phyloP scores from a whole-genome alignment of 176 grass and related monocot genomes.

The Neostapfia colusana region DNA sequence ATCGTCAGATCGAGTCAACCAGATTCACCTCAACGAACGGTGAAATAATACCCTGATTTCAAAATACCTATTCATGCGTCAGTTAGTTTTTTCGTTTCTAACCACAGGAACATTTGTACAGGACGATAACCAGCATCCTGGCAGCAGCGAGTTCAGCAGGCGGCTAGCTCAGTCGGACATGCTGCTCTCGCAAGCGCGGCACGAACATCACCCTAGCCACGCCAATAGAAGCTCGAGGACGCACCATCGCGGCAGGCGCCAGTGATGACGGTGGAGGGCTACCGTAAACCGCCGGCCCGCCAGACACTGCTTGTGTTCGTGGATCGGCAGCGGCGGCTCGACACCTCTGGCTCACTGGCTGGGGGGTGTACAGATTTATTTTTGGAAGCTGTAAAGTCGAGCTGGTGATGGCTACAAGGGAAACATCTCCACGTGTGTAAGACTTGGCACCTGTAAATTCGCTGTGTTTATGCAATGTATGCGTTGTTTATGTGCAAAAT shows the following conservation, averaged over 20 bases:
- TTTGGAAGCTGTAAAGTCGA: background rate
- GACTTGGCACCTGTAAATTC: conserved; percentile 14
- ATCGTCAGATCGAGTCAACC: conserved; percentile 39
- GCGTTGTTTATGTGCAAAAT: conserved; percentile 1
- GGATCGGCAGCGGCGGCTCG: background rate
- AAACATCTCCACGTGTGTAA: background rate
- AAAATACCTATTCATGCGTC: background rate
- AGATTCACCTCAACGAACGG: conserved; percentile 22
- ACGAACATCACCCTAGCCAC: conserved; percentile 47
- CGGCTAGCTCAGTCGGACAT: conserved; percentile 69
- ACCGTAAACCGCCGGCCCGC: background rate
- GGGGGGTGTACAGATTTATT: conserved; percentile 21
- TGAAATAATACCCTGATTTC: conserved; percentile 5
- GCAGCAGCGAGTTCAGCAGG: conserved; percentile 58
- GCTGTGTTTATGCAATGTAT: background rate
- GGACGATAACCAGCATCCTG: conserved; percentile 36
- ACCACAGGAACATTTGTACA: conserved; percentile 18
- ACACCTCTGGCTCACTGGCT: background rate
- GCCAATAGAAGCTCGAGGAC: conserved; percentile 32
- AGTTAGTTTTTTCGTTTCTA: conserved; percentile 7
- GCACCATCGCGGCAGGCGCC: conserved; percentile 36
- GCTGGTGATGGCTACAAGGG: background rate
- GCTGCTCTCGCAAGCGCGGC: conserved; percentile 63
- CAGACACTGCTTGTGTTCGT: conserved; percentile 49
- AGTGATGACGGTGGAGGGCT: conserved; percentile 32